Evolutionary conservation across 1,284 basidiomycete species (phyloP), one percentile per base, ranked within the genome.

Genomic region (Earliella scabrosa): DNA sequence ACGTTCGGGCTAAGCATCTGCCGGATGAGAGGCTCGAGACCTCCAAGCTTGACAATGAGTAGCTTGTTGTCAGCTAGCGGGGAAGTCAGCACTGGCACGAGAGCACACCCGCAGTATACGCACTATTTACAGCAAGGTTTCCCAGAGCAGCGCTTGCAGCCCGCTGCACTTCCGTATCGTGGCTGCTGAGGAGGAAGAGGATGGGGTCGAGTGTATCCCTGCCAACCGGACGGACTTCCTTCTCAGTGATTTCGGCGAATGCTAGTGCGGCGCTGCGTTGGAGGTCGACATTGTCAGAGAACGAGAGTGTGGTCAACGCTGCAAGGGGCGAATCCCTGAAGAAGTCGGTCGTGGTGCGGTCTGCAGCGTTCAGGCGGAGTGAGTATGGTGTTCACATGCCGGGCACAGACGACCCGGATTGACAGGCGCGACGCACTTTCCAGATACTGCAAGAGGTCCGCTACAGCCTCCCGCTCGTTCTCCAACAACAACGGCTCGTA

Each of bases 1-100:
- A 99, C 97, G 71, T 99, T 99, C 5, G 97, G 96, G 67, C 93
- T 96, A 53, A 98, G 87, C 97, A 99, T 99, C 74, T 99, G 97
- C 56, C 96, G 89, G 70, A 99, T 99, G 67, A 99, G 83, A 50
- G 97, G 97, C 73, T 99, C 97, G 39, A 99, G 86, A 49, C 97
- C 97, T 48, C 97, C 97, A 45, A 99, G 86, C 73, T 97, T 96
- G 66, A 99, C 97, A 65, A 99, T 99, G 68, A 98, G 87, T 61
- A 99, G 83, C 76, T 99, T 99, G 85, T 99, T 99, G 74, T 99
- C 97, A 60, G 95, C 95, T 97, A 71, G 39, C 43, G 56, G 46
- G 50, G 54, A 53, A 60, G 58, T 61, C 61, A 66, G 63, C 36
- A 60, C 60, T 38, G 23, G 39, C 34, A 29, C 13, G 39, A 9